Conservation (phyloP, 2,329 filamentous ascomycete genomes). For the Bisporella sp. region DNA sequence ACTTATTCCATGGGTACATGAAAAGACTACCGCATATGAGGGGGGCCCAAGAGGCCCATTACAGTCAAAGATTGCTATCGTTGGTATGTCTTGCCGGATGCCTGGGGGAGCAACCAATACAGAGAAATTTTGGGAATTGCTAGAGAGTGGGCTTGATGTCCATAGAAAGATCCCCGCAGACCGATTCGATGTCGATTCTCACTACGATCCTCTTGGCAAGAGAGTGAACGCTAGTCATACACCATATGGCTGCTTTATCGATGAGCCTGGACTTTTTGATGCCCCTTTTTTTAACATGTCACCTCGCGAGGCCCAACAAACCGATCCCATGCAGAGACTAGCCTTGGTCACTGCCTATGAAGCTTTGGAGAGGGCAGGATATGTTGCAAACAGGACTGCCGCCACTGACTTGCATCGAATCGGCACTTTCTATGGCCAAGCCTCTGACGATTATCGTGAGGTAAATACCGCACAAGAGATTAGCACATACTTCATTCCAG, state of each 20-base stretch:
- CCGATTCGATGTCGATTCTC: constrained; percentile 63
- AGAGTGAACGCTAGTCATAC: constrained; percentile 68
- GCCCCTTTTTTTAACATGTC: constrained; percentile 84
- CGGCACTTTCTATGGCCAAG: constrained; percentile 15
- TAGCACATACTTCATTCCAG: constrained; percentile 15
- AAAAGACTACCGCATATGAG: constrained; percentile 1
- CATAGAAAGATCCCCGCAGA: constrained; percentile 55
- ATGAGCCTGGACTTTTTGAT: constrained; percentile 69
- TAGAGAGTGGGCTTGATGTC: constrained; percentile 67
- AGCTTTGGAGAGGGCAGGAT: constrained; percentile 71
- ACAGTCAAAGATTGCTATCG: constrained; percentile 40
- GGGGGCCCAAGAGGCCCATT: background rate
- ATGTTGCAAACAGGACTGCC: constrained; percentile 37
- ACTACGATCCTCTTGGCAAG: constrained; percentile 65
- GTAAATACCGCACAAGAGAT: constrained; percentile 12
- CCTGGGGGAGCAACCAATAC: constrained; percentile 59
- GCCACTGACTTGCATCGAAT: constrained; percentile 32
- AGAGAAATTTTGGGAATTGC: constrained; percentile 66
- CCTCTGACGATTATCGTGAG: constrained; percentile 16
- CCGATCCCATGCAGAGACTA: constrained; percentile 72
- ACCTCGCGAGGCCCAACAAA: constrained; percentile 69
- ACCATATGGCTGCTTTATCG: constrained; percentile 62
- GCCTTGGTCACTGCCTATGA: constrained; percentile 65
- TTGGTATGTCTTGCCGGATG: constrained; percentile 72
- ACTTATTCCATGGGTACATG: constrained; percentile 18